Evolutionary conservation across 768 basidiomycete species (phyloP), one percentile per base, ranked within the genome.

Genomic region (Porphyrellus cyaneotinctus): DNA sequence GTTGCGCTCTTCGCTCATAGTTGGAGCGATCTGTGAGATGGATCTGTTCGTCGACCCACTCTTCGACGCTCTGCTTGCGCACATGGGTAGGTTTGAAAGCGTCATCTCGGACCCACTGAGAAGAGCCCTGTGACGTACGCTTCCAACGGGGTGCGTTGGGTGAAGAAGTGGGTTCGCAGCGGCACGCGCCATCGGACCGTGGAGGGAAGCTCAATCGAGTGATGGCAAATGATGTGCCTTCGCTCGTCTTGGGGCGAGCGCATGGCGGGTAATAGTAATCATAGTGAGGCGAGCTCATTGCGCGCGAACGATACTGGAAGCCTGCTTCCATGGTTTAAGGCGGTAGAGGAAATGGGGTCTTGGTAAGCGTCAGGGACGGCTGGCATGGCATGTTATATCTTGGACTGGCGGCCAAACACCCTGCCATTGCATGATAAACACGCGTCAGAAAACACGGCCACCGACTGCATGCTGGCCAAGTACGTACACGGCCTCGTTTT

Each of bases 1-100:
- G 56, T 23, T 61, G 58, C 42, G 43, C 56, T 55, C 65, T 50
- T 55, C 65, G 54, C 49, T 54, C 58, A 33, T 61, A 55, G 59
- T 65, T 62, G 57, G 68, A 58, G 51, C 64, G 60, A 35, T 70
- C 68, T 11, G 61, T 55, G 36, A 72, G 60, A 53, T 78, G 70
- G 43, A 75, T 64, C 66, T 82, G 83, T 58, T 82, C 76, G 43
- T 75, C 67, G 44, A 87, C 80, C 87, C 88, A 88, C 49, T 78
- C 75, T 48, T 84, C 80, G 30, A 81, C 82, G 59, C 76, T 80
- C 62, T 73, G 73, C 56, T 72, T 75, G 54, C 74, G 71, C 51
- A 72, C 72, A 50, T 75, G 71, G 51, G 72, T 72, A 50, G 73
- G 70, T 41, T 71, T 71, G 51, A 71, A 64, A 38, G 71, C 68